Evolutionary conservation across 2,329 filamentous ascomycete genomes (phyloP).

Genomic region (Sporothrix brasiliensis): DNA sequence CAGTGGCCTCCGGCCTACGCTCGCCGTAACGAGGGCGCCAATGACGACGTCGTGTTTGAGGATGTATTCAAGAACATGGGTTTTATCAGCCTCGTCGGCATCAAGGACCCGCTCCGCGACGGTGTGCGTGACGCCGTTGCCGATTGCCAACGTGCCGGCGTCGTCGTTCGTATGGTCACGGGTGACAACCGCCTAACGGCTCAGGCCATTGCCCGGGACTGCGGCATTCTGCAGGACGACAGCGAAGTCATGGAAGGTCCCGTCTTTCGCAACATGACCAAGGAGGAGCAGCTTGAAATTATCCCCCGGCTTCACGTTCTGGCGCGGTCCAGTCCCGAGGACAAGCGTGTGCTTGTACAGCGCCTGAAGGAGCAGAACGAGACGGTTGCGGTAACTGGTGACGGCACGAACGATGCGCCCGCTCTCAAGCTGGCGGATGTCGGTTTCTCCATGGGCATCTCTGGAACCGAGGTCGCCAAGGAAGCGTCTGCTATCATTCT

Average conservation of each 20-base stretch:
- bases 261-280: conserved; percentile 71
- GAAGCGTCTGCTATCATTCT: conserved; percentile 83
- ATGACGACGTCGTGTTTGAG: conserved; percentile 65
- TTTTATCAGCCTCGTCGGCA: conserved; percentile 72
- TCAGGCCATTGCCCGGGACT: conserved; percentile 76
- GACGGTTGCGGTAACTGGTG: conserved; percentile 80
- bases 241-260: conserved; percentile 78
- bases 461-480: conserved; percentile 81
- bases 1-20: conserved; percentile 76
- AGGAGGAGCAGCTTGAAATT: conserved; percentile 65
- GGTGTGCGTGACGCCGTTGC: conserved; percentile 74
- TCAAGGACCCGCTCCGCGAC: conserved; percentile 76
- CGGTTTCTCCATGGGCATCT: conserved; percentile 83
- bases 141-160: conserved; percentile 73
- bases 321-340: conserved; percentile 73
- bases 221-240: conserved; percentile 70
- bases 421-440: conserved; percentile 80
- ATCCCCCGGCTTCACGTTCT: conserved; percentile 72
- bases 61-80: conserved; percentile 68
- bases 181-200: conserved; percentile 81
- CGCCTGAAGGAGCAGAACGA: conserved; percentile 72
- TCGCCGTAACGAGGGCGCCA: conserved; percentile 57
- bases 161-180: conserved; percentile 82
- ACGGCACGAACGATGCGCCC: conserved; percentile 82
- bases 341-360: conserved; percentile 73